Base-by-base conservation (phyloP, 2,329 filamentous ascomycete genomes). In the Allantophomopsis cytisporea region DNA sequence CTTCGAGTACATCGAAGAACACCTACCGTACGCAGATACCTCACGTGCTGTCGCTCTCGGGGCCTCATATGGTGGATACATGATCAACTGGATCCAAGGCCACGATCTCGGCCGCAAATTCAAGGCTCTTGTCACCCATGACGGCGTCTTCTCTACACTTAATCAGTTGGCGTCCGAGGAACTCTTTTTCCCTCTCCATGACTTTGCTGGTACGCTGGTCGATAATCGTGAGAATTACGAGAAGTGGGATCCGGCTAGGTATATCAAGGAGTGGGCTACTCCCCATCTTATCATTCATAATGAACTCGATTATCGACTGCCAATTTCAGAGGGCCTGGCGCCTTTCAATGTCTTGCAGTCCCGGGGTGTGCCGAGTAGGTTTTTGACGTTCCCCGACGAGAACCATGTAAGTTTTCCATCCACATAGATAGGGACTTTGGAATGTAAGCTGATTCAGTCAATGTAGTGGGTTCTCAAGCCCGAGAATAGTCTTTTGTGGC, bases 41-140 rank as follows among this genome's bases (percentile, higher is more conserved):
- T 57, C 65, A 3, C 69, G 75, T 10, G 75, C 82, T 2, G 83
- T 91, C 1, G 83, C 80, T 1, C 61, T 86, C 0, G 84, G 84
- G 5, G 84, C 82, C 1, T 79, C 73, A 8, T 86, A 84, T 49
- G 81, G 81, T 23, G 81, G 81, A 4, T 84, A 75, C 52, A 84
- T 85, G 80, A 76, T 83, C 46, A 83, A 94, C 56, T 94, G 88
- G 87, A 86, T 94, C 50, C 86, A 94, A 60, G 88, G 88, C 7
- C 82, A 91, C 45, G 70, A 75, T 1, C 70, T 95, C 0, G 87
- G 86, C 15, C 76, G 84, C 20, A 76, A 81, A 48, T 93, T 95
- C 71, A 85, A 85, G 59, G 86, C 86, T 0, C 69, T 95, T 4
- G 86, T 94, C 20, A 87, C 80, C 50, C 87, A 94, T 55, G 86